Evolutionary conservation across 163 green algal genomes (phyloP).

Genomic region (Chlamydomonas reinhardtii): DNA sequence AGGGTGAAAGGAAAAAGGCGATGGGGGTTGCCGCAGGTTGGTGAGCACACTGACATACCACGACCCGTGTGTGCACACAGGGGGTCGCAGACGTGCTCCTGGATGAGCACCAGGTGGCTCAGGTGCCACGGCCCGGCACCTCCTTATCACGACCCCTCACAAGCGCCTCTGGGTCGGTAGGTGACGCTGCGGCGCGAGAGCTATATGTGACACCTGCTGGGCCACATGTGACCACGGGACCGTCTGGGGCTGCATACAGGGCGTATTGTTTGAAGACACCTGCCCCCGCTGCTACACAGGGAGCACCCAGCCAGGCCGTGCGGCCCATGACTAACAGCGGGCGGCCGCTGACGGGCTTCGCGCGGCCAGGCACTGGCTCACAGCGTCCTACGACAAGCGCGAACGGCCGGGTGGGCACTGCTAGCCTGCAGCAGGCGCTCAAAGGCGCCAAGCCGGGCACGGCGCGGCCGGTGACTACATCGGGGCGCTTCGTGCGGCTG

Average conservation of each 20-base stretch:
- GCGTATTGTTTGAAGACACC: too few species aligned
- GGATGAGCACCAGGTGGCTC: conserved; percentile 79
- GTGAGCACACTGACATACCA: too few species aligned
- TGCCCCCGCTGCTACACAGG: conserved; percentile 9
- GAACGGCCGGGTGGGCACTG: conserved; percentile 34
- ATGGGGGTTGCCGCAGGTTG: too few species aligned
- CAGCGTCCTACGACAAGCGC: conserved; percentile 40
- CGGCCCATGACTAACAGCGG: conserved; percentile 76
- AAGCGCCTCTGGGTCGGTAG: conserved; percentile 52
- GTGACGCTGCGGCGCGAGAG: too few species aligned
- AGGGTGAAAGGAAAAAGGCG: too few species aligned
- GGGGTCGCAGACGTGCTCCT: conserved; percentile 79
- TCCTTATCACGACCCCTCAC: conserved; percentile 74
- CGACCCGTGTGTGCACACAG: conserved; percentile 23
- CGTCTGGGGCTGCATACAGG: too few species aligned
- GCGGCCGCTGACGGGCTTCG: conserved; percentile 79
- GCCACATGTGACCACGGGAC: too few species aligned
- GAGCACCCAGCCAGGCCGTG: conserved; percentile 60
- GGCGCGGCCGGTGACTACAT: conserved; percentile 73
- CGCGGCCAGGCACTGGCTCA: conserved; percentile 59
- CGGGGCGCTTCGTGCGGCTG: conserved; percentile 78
- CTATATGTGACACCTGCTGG: too few species aligned
- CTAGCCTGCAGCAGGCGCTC: conserved; percentile 62
- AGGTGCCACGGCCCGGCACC: conserved; percentile 78
- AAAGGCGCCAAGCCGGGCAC: conserved; percentile 63